phyloP scores from a whole-genome alignment of 179 eudicot species.

The Camellia oleifera region DNA sequence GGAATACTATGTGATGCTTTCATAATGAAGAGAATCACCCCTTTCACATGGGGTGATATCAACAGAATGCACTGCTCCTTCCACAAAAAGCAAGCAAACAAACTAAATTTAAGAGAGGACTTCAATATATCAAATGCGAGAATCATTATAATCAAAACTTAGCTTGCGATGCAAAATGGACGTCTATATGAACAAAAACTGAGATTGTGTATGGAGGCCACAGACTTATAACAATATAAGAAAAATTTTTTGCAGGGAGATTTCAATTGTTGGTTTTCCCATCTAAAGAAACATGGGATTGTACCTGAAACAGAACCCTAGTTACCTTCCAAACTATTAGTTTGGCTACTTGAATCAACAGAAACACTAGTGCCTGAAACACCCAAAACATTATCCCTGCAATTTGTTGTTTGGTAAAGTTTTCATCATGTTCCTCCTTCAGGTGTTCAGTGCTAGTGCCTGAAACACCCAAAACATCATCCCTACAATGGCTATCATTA shows the following conservation, averaged over 20 bases:
- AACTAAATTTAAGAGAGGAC: neutral
- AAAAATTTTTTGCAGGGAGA: neutral
- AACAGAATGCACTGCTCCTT: slow-evolving; percentile 25
- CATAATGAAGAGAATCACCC: too few relatives aligned
- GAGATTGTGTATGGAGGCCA: neutral
- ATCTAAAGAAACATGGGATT: neutral
- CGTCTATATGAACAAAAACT: neutral
- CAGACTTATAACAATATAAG: too few relatives aligned
- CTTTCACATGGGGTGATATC: too few relatives aligned
- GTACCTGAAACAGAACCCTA: slow-evolving; percentile 73
- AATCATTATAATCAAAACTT: neutral
- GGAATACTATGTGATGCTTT: too few relatives aligned
- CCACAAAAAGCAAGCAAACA: neutral
- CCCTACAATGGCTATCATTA: slow-evolving; percentile 16
- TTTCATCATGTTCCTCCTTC: slow-evolving; percentile 30
- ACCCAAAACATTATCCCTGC: neutral
- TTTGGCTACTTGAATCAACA: slow-evolving; percentile 44
- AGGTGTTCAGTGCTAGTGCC: slow-evolving; percentile 19
- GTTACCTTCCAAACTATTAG: slow-evolving; percentile 61
- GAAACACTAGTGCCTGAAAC: neutral
- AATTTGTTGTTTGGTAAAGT: slow-evolving; percentile 22
- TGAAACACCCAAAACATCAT: slow-evolving; percentile 16
- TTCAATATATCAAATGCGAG: neutral
- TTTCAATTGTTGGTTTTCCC: neutral
- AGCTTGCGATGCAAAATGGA: neutral